Evolutionary conservation across 148 eudicot species (phyloP).

Genomic region (Diospyros lotus): DNA sequence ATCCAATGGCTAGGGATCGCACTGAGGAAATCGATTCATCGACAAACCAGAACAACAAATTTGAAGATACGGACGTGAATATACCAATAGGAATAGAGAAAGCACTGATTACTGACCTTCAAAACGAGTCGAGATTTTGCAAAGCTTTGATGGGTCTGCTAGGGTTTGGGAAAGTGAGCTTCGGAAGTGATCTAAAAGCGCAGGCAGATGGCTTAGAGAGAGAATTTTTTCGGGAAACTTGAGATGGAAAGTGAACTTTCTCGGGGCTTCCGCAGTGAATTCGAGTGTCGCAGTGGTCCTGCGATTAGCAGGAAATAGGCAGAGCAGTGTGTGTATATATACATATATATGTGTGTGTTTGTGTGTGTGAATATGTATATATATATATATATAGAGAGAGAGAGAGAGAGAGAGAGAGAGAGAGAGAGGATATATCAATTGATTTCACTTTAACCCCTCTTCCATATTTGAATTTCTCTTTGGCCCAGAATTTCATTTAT

Average conservation of each 20-base stretch:
- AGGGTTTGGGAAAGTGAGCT: not conserved
- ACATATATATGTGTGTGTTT: too few relatives aligned
- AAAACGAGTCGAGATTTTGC: not conserved
- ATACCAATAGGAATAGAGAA: not conserved
- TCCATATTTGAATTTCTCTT: too few relatives aligned
- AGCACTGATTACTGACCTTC: slow-evolving; percentile 9
- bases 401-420: not conserved
- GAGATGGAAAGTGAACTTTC: not conserved
- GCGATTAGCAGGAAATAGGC: slow-evolving; percentile 3
- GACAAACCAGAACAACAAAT: not conserved
- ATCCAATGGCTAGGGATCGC: slow-evolving; percentile 13
- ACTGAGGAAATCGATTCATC: not conserved
- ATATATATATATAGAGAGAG: not conserved
- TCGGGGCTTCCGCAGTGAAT: not conserved
- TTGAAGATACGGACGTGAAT: not conserved
- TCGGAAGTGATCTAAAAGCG: not conserved
- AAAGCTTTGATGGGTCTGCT: not conserved
- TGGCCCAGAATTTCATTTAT: too few relatives aligned
- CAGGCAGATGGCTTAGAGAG: not conserved
- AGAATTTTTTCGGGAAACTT: slow-evolving; percentile 1
- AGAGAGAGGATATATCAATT: too few relatives aligned
- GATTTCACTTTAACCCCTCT: too few relatives aligned
- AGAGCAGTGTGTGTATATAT: not conserved
- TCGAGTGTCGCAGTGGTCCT: not conserved
- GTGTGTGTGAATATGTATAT: too few relatives aligned